These are phyloP conservation scores for Jatropha podagrica DNA, from an alignment of 441 rosid genomes.

Conservation along the genomic window DNA sequence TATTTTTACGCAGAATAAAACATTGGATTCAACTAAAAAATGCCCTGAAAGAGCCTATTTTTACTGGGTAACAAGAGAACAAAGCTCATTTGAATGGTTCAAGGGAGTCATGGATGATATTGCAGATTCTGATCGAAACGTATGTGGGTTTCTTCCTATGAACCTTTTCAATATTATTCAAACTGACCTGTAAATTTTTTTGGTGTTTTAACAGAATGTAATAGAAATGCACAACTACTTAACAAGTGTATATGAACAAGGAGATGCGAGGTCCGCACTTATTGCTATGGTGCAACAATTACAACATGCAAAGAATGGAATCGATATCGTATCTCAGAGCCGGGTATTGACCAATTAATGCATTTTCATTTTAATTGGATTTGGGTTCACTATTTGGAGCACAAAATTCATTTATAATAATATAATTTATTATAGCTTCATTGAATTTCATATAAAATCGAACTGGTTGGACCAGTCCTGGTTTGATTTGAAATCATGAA, in stretches of 20 bases:
- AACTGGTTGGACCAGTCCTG: too few species aligned
- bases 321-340: constrained; percentile 88
- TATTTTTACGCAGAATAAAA: constrained; percentile 10
- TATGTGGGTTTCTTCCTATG: constrained; percentile 40
- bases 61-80: constrained; percentile 98
- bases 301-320: constrained; percentile 92
- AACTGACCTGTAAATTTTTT: not conserved
- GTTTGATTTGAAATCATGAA: too few species aligned
- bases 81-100: constrained; percentile 95
- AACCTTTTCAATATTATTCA: not conserved
- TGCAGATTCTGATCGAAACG: constrained; percentile 68
- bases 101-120: constrained; percentile 99
- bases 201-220: constrained; percentile 44
- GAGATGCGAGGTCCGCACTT: constrained; percentile 96
- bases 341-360: constrained; percentile 43
- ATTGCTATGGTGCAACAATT: constrained; percentile 92
- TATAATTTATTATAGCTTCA: too few species aligned
- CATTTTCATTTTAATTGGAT: not conserved
- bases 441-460: too few species aligned
- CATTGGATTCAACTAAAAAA: constrained; percentile 34
- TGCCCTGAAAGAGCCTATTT: constrained; percentile 91
- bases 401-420: too few species aligned
- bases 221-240: constrained; percentile 98
- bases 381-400: too few species aligned
- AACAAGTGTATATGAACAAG: constrained; percentile 93